Evolutionary conservation across 306 rosid species (phyloP), one percentile per base, ranked within the genome.

Genomic region (Trichosanthes truncata): DNA sequence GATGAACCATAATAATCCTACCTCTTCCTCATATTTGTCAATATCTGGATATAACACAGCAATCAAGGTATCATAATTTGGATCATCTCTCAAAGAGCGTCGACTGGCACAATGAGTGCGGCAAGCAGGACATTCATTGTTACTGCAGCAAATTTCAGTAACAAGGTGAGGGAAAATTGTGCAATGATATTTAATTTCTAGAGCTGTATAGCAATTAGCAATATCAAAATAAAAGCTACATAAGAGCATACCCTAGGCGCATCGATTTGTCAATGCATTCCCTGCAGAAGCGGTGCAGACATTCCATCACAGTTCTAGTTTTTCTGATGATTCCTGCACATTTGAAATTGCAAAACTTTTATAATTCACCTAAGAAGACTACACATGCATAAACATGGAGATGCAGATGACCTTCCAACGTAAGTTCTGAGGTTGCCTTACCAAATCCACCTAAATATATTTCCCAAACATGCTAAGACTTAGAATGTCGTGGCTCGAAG

Each of bases 71-170:
- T 93, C 98, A 76, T 79, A 93, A 65, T 91, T 93, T 17, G 97
- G 93, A 57, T 93, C 98, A 78, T 91, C 97, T 83, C 97, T 90
- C 66, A 91, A 43, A 25, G 98, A 91, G 76, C 93, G 92, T 49
- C 93, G 96, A 82, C 98, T 91, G 62, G 98, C 92, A 87, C 90
- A 90, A 79, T 91, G 96, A n/a, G 92, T 90, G 60, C 98, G 97
- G 80, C 95, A 91, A 75, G 93, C 89, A 53, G 97, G 97, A 66
- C 98, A 93, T 86, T 91, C 97, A 81, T 93, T 91, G 80, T 93
- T 91, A 72, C 98, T 93, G 83, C 77, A 85, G 35, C 48, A 21
- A 83, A 26, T 52, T 73, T 41, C 17, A 81, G 75, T 45, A 69
- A 35, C 71, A 57, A 78, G 80, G 29, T 18, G 41, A 61, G 11